phyloP scores from a whole-genome alignment of 805 yeast species.

The Naumovozyma castellii region DNA sequence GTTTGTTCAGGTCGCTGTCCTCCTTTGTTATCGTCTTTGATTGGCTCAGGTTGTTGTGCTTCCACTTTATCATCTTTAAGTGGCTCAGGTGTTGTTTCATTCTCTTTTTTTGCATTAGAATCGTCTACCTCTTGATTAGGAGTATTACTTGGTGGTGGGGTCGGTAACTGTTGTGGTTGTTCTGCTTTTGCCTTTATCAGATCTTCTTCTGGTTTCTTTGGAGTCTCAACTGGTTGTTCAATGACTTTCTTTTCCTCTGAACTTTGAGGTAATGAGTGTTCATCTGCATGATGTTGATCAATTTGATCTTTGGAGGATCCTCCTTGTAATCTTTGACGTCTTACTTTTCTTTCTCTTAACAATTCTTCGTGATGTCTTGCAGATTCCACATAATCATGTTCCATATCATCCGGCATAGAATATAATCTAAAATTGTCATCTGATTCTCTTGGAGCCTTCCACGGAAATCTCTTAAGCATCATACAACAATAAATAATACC shows the following conservation, averaged over 20 bases:
- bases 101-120: conserved; percentile 1
- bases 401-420: conserved; percentile 58
- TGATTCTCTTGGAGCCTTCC: conserved; percentile 63
- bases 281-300: not conserved
- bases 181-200: conserved; percentile 5
- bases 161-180: conserved; percentile 3
- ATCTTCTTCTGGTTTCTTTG: conserved; percentile 3
- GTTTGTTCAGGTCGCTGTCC: too few relatives aligned
- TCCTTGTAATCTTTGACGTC: conserved; percentile 9
- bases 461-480: conserved; percentile 77
- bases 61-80: conserved; percentile 1
- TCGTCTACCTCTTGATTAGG: not conserved
- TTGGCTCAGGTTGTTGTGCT: too few relatives aligned
- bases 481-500: conserved; percentile 81
- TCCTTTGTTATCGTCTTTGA: conserved; percentile 1
- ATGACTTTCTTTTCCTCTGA: not conserved
- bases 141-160: not conserved
- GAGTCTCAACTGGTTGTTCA: conserved; percentile 5
- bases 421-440: conserved; percentile 66
- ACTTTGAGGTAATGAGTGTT: not conserved
- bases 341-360: conserved; percentile 37
- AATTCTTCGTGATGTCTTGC: conserved; percentile 64
- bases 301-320: conserved; percentile 3
- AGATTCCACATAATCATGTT: conserved; percentile 65
- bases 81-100: conserved; percentile 1